Percentiles rank a stretch among this genome's conserved stretches.
These are phyloP conservation scores for Eleusine coracana DNA, from an alignment of 176 grass and related monocot species.

Conservation along the genomic window DNA sequence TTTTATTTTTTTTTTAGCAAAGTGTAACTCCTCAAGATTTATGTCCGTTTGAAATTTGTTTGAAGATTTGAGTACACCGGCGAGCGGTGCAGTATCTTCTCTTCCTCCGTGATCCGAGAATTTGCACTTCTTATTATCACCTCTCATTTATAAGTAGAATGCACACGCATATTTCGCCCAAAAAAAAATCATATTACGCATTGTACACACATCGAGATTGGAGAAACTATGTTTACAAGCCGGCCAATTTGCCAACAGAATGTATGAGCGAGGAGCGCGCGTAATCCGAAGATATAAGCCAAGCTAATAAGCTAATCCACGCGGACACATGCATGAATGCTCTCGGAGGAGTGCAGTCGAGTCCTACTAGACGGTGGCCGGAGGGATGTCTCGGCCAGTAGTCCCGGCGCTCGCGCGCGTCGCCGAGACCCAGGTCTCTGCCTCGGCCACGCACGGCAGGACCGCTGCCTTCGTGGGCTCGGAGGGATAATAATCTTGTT, in stretches of 20 bases:
- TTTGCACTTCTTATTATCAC: too few relatives aligned
- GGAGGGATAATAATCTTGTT: slow-evolving; percentile 38
- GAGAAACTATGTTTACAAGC: not conserved
- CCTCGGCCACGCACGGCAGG: slow-evolving; percentile 23
- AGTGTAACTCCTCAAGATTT: too few relatives aligned
- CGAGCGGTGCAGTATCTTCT: too few relatives aligned
- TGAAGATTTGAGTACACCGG: too few relatives aligned
- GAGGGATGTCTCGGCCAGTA: slow-evolving; percentile 15
- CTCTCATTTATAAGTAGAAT: too few relatives aligned
- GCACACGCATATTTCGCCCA: too few relatives aligned
- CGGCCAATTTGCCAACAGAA: not conserved
- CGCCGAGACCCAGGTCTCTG: slow-evolving; percentile 30
- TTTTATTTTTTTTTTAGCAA: too few relatives aligned
- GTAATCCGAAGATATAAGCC: not conserved
- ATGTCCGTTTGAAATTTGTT: too few relatives aligned
- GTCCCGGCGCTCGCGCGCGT: slow-evolving; percentile 12
- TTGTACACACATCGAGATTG: too few relatives aligned
- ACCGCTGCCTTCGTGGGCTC: slow-evolving; percentile 14
- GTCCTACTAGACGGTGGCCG: slow-evolving; percentile 20
- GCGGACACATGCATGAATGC: not conserved
- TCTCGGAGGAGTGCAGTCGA: not conserved
- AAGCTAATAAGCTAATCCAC: not conserved
- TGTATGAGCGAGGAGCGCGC: not conserved
- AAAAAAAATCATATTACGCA: too few relatives aligned
- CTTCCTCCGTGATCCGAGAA: too few relatives aligned